Percentiles rank a stretch among this genome's conserved stretches.
Conservation (phyloP, 345 rosid species). For the Euphorbia pulcherrima region DNA sequence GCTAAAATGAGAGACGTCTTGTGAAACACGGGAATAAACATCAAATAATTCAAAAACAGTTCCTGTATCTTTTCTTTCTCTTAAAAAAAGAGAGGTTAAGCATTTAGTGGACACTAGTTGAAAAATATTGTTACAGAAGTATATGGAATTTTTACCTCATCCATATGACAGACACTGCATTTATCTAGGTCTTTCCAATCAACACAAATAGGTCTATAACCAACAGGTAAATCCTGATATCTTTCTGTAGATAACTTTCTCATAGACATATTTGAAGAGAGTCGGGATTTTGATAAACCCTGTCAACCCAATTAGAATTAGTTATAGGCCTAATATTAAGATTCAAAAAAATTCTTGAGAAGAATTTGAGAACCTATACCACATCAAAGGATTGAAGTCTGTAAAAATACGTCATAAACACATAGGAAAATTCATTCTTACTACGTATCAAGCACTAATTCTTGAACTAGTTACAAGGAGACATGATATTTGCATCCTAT, state of each 20-base stretch:
- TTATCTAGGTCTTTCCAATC: slow-evolving; percentile 98
- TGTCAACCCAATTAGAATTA: slow-evolving; percentile 33
- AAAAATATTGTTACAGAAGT: background rate
- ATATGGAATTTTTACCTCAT: slow-evolving; percentile 52
- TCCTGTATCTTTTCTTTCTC: background rate
- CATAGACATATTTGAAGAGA: slow-evolving; percentile 37
- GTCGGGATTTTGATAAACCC: slow-evolving; percentile 64
- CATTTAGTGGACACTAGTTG: background rate
- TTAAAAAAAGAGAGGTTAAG: background rate
- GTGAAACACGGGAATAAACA: background rate
- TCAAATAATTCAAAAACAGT: background rate
- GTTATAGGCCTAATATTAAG: background rate
- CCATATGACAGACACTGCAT: slow-evolving; percentile 97
- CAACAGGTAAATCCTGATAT: slow-evolving; percentile 59
- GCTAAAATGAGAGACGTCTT: background rate
- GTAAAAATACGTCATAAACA: background rate
- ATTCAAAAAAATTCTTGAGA: background rate
- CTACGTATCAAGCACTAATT: too few species aligned
- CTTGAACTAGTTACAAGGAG: background rate
- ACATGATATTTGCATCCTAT: background rate
- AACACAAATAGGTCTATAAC: slow-evolving; percentile 88
- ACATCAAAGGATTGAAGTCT: background rate
- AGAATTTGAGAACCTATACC: background rate
- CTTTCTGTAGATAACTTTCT: slow-evolving; percentile 48
- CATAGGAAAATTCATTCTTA: background rate